Conservation (phyloP, 2,329 filamentous ascomycete species). For the Cladosporium halotolerans region DNA sequence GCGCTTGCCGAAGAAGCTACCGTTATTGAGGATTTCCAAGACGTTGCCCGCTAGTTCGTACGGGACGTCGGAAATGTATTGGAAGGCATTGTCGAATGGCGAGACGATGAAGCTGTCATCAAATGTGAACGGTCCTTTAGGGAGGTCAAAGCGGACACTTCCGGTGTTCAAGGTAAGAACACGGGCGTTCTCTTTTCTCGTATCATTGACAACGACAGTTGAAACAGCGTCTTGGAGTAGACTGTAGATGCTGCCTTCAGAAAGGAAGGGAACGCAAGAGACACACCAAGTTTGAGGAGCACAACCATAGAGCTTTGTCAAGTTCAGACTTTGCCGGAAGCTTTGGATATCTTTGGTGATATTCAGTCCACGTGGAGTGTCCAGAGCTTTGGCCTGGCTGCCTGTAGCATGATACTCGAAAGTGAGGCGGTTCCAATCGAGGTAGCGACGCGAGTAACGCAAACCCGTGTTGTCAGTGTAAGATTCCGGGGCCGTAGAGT, state of each 20-base stretch:
- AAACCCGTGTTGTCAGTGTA: constrained; percentile 13
- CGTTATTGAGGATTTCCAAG: constrained; percentile 40
- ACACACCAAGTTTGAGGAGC: constrained; percentile 37
- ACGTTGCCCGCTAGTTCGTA: constrained; percentile 41
- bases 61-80: constrained; percentile 49
- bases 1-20: constrained; percentile 32
- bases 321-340: constrained; percentile 47
- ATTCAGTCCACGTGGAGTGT: constrained; percentile 42
- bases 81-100: constrained; percentile 49
- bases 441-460: constrained; percentile 53
- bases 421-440: constrained; percentile 63
- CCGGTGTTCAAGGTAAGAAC: constrained; percentile 58
- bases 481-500: constrained; percentile 18
- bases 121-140: constrained; percentile 57
- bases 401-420: constrained; percentile 58
- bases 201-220: constrained; percentile 47
- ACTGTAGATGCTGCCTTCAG: constrained; percentile 50
- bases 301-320: constrained; percentile 35
- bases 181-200: constrained; percentile 45
- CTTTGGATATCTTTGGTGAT: constrained; percentile 47
- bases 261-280: constrained; percentile 48
- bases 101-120: constrained; percentile 50
- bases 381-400: constrained; percentile 43
- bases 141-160: constrained; percentile 55
- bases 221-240: constrained; percentile 48